Conservation (phyloP, 2,329 filamentous ascomycete genomes). For the Exophiala sp. region DNA sequence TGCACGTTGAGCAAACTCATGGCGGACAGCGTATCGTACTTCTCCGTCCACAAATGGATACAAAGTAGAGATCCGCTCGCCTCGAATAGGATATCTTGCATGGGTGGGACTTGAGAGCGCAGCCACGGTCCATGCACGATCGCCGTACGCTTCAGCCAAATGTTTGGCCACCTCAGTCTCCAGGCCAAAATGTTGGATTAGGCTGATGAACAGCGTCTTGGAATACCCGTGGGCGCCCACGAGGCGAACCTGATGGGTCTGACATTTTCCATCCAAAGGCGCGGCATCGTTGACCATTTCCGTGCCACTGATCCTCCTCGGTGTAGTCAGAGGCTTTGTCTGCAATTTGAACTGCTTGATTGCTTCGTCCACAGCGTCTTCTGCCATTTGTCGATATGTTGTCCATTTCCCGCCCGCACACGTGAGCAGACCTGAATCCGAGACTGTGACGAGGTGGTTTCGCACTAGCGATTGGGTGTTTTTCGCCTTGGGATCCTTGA, state of each 20-base stretch:
- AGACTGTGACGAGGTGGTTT: constrained; percentile 78
- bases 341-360: constrained; percentile 27
- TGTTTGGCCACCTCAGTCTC: constrained; percentile 92
- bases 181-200: constrained; percentile 88
- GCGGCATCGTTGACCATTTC: constrained; percentile 30
- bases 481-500: constrained; percentile 79
- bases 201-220: constrained; percentile 88
- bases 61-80: constrained; percentile 71
- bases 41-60: constrained; percentile 94
- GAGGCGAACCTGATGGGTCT: constrained; percentile 77
- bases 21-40: constrained; percentile 77
- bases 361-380: constrained; percentile 75
- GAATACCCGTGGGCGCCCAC: constrained; percentile 83
- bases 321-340: constrained; percentile 21
- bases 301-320: constrained; percentile 27
- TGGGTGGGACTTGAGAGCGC: constrained; percentile 73
- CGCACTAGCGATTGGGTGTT: constrained; percentile 85
- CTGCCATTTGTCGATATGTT: constrained; percentile 88
- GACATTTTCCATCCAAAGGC: constrained; percentile 63
- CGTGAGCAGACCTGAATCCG: constrained; percentile 74
- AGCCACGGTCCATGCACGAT: constrained; percentile 87
- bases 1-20: constrained; percentile 89
- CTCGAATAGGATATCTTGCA: constrained; percentile 75
- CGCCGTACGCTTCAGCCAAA: constrained; percentile 81
- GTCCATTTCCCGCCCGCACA: constrained; percentile 92